Percentiles rank a stretch among this genome's conserved stretches.
Evolutionary conservation across 2,329 filamentous ascomycete species (phyloP).

Genomic region (Fusarium sp.): DNA sequence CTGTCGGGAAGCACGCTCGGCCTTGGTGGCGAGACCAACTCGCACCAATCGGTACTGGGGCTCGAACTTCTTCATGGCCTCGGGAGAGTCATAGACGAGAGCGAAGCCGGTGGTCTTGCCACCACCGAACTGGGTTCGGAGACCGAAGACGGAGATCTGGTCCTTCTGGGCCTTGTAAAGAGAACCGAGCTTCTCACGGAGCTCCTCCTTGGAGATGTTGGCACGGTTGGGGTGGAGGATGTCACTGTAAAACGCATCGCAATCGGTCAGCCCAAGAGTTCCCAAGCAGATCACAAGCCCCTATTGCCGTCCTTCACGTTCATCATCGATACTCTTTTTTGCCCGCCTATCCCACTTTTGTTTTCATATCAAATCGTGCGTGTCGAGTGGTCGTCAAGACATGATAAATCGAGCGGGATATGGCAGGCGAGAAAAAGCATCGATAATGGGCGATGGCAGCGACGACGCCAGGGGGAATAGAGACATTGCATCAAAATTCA

Average conservation of each 20-base stretch:
- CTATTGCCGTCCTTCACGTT: not conserved
- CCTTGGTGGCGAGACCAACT: slow-evolving; percentile 91
- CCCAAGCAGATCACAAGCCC: slow-evolving; percentile 26
- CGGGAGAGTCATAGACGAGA: slow-evolving; percentile 96
- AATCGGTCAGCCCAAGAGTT: slow-evolving; percentile 45
- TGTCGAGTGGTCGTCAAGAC: slow-evolving; percentile 21
- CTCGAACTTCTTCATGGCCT: slow-evolving; percentile 99
- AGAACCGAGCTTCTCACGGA: slow-evolving; percentile 92
- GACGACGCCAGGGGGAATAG: slow-evolving; percentile 16
- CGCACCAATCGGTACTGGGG: slow-evolving; percentile 96
- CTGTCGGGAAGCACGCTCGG: slow-evolving; percentile 98
- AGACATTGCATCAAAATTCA: slow-evolving; percentile 34
- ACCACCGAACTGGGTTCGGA: slow-evolving; percentile 98
- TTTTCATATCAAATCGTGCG: slow-evolving; percentile 25
- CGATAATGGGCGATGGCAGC: slow-evolving; percentile 27
- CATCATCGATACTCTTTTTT: slow-evolving; percentile 22
- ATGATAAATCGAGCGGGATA: slow-evolving; percentile 21
- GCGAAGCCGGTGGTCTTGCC: slow-evolving; percentile 99
- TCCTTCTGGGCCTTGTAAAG: slow-evolving; percentile 99
- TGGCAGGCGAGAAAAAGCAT: slow-evolving; percentile 25
- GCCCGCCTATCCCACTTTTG: slow-evolving; percentile 25
- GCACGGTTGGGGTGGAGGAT: slow-evolving; percentile 98
- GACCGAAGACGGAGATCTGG: slow-evolving; percentile 97
- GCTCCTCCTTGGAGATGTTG: slow-evolving; percentile 99
- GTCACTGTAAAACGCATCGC: slow-evolving; percentile 73